Evolutionary conservation across 495 filamentous ascomycete species (phyloP).

Genomic region (Penicillium samsonianum): DNA sequence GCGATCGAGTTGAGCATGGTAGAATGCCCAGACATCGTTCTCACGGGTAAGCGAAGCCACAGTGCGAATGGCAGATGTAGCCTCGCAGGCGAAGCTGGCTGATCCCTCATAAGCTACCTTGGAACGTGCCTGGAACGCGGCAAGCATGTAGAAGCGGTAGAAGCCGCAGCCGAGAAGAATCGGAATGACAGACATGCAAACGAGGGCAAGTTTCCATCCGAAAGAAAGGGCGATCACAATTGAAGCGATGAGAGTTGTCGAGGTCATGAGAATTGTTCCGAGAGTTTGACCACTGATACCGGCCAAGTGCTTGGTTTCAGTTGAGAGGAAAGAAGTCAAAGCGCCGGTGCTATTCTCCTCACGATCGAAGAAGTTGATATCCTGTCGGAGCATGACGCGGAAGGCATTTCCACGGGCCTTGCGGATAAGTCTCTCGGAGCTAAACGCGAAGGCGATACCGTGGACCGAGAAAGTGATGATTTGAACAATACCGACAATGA

Average conservation of each 20-base stretch:
- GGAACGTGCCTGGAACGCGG: conserved; percentile 67
- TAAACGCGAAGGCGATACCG: conserved; percentile 77
- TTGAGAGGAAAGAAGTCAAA: conserved; percentile 80
- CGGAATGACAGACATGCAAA: conserved; percentile 77
- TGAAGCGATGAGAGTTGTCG: conserved; percentile 70
- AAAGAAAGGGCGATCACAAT: conserved; percentile 66
- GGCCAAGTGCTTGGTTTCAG: conserved; percentile 80
- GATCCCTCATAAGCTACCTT: conserved; percentile 72
- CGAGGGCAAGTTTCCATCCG: conserved; percentile 90
- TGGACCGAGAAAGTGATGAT: conserved; percentile 69
- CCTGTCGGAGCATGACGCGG: conserved; percentile 85
- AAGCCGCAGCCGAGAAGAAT: conserved; percentile 78
- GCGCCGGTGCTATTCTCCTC: conserved; percentile 85
- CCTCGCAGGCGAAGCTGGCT: conserved; percentile 86
- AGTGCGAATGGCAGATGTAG: conserved; percentile 86
- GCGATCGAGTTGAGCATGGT: conserved; percentile 64
- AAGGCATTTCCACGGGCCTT: conserved; percentile 80
- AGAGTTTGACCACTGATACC: conserved; percentile 80
- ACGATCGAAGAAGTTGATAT: conserved; percentile 84
- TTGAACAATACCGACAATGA: conserved; percentile 83
- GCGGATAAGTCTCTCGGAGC: conserved; percentile 80
- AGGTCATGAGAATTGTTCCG: conserved; percentile 74
- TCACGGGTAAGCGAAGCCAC: conserved; percentile 89
- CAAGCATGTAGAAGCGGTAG: conserved; percentile 82
- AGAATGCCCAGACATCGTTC: conserved; percentile 71